phyloP scores from a whole-genome alignment of 495 filamentous ascomycete genomes.

The Aspergillus incahuasiensis region DNA sequence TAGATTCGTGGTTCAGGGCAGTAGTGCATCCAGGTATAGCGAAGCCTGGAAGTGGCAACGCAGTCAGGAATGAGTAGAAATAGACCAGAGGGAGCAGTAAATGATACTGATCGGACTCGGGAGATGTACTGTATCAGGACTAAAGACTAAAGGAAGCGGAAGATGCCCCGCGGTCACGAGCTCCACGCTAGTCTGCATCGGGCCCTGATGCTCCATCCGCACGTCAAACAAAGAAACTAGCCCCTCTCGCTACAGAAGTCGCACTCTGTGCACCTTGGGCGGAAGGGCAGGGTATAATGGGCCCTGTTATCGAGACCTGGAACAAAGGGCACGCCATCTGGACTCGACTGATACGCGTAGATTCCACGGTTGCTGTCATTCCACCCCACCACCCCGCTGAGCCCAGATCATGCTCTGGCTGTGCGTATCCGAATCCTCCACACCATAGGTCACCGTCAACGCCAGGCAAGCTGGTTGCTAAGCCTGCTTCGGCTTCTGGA shows the following conservation, averaged over 20 bases:
- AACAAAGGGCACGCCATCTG: background rate
- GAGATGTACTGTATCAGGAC: background rate
- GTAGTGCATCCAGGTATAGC: background rate
- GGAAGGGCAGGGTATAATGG: background rate
- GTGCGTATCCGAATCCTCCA: background rate
- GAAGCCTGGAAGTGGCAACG: background rate
- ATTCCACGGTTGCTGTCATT: background rate
- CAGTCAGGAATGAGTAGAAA: background rate
- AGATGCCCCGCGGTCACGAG: slow-evolving; percentile 1
- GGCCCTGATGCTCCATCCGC: too few species aligned
- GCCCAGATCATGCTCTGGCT: background rate
- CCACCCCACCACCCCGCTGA: slow-evolving; percentile 1
- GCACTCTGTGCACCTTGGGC: background rate
- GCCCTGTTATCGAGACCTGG: background rate
- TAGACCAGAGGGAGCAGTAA: background rate
- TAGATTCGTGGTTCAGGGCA: background rate
- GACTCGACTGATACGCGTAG: background rate
- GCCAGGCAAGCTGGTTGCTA: background rate
- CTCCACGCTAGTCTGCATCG: background rate
- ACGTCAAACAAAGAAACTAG: background rate
- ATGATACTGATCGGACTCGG: background rate
- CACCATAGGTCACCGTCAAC: background rate
- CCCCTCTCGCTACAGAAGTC: background rate
- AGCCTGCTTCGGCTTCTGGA: background rate
- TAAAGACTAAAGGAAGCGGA: background rate